A percentile compares a stretch with the other conserved stretches of the same genome.
These are phyloP conservation scores for Penicillium verhagenii DNA, from an alignment of 495 filamentous ascomycete species.

Conservation along the genomic window DNA sequence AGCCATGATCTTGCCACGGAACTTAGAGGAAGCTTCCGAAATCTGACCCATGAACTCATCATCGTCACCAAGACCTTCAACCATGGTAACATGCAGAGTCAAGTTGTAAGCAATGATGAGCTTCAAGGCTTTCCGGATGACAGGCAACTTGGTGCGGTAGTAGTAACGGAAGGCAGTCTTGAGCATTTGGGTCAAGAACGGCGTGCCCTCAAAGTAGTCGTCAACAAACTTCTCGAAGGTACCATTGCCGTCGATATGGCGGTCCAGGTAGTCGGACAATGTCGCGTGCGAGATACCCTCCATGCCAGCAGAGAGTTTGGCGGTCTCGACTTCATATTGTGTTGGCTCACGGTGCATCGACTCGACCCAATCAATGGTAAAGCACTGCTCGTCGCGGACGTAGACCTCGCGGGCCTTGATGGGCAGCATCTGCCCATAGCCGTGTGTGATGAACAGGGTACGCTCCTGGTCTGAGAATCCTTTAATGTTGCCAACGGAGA, in stretches of 20 bases:
- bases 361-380: conserved; percentile 89
- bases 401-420: conserved; percentile 88
- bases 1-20: conserved; percentile 80
- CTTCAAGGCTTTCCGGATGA: conserved; percentile 89
- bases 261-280: conserved; percentile 85
- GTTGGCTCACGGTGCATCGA: conserved; percentile 66
- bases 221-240: conserved; percentile 87
- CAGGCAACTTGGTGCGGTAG: conserved; percentile 73
- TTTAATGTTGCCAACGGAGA: conserved; percentile 91
- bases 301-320: conserved; percentile 78
- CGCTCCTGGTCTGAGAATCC: conserved; percentile 81
- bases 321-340: conserved; percentile 79
- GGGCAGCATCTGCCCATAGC: conserved; percentile 83
- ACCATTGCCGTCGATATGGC: conserved; percentile 77
- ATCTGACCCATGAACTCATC: conserved; percentile 76
- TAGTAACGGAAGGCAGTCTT: conserved; percentile 93
- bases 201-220: conserved; percentile 89
- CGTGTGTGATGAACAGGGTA: conserved; percentile 79
- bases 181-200: conserved; percentile 87
- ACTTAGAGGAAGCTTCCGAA: conserved; percentile 72
- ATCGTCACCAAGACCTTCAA: conserved; percentile 82
- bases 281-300: conserved; percentile 75
- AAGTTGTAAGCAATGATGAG: conserved; percentile 90
- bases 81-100: conserved; percentile 86
- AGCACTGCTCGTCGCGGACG: conserved; percentile 88